phyloP scores from a whole-genome alignment of 805 yeast genomes.

The Metschnikowia kofuensis region DNA sequence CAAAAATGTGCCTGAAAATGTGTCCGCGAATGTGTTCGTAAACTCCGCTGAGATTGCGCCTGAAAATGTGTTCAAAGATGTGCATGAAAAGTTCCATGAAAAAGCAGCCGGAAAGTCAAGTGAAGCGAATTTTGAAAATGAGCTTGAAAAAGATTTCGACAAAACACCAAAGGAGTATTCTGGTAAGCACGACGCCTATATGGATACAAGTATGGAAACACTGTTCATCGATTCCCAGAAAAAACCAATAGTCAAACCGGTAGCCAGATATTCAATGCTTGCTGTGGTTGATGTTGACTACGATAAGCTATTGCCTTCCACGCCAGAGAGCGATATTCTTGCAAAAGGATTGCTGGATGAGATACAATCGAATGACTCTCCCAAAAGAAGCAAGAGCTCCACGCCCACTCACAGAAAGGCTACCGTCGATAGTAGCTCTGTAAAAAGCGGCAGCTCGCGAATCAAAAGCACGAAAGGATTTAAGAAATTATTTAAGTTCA shows the following conservation, averaged over 20 bases:
- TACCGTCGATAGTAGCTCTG: neutral
- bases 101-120: too few species aligned
- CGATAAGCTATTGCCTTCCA: slow-evolving; percentile 14
- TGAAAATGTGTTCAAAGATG: too few species aligned
- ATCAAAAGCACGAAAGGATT: slow-evolving; percentile 1
- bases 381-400: neutral
- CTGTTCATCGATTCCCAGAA: neutral
- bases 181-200: too few species aligned
- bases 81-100: too few species aligned
- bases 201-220: too few species aligned
- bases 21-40: too few species aligned
- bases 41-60: too few species aligned
- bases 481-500: slow-evolving; percentile 8
- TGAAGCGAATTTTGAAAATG: too few species aligned
- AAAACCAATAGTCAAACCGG: neutral
- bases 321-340: slow-evolving; percentile 8
- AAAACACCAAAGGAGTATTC: too few species aligned
- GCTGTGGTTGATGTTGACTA: slow-evolving; percentile 18
- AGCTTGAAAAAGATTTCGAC: too few species aligned
- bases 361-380: neutral
- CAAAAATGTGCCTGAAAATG: too few species aligned
- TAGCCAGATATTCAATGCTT: slow-evolving; percentile 13
- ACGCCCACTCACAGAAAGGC: neutral
- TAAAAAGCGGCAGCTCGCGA: neutral
- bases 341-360: neutral